phyloP scores from a whole-genome alignment of 1,139 yeast species.

The Taiozyma sp. region DNA sequence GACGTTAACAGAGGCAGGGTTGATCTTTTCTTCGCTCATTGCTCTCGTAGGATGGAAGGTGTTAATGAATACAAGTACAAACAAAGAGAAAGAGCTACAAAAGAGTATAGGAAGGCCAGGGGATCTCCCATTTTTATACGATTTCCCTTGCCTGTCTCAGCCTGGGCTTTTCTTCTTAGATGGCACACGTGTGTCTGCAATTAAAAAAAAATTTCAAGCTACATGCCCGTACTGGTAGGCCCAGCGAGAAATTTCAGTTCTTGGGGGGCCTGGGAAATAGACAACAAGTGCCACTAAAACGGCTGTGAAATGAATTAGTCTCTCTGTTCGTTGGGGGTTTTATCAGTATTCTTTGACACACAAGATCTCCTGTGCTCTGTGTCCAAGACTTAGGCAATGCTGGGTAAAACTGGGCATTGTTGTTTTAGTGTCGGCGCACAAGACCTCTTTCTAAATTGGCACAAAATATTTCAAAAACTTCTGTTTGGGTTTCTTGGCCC shows the following conservation, averaged over 20 bases:
- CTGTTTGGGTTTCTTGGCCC: neutral
- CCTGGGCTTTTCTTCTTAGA: neutral
- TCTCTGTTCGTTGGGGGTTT: too few species aligned
- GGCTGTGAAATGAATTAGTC: too few species aligned
- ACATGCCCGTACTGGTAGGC: neutral
- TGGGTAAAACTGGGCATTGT: neutral
- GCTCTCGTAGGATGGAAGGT: neutral
- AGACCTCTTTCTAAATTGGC: slow-evolving; percentile 1
- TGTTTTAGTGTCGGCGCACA: neutral
- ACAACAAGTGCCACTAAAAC: too few species aligned
- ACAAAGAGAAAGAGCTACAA: neutral
- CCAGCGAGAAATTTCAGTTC: neutral
- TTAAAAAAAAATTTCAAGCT: neutral
- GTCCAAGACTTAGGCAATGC: neutral
- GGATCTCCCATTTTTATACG: neutral
- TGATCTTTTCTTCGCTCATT: slow-evolving; percentile 16
- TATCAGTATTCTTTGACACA: too few species aligned
- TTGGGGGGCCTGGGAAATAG: neutral
- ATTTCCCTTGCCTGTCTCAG: neutral
- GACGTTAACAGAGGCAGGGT: slow-evolving; percentile 23
- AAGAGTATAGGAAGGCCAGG: neutral
- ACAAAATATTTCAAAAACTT: neutral
- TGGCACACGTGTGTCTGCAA: neutral
- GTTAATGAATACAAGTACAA: neutral
- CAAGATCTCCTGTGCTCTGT: neutral